Conservation (phyloP, 1,139 yeast species). For the Suhomyces yuchorum region DNA sequence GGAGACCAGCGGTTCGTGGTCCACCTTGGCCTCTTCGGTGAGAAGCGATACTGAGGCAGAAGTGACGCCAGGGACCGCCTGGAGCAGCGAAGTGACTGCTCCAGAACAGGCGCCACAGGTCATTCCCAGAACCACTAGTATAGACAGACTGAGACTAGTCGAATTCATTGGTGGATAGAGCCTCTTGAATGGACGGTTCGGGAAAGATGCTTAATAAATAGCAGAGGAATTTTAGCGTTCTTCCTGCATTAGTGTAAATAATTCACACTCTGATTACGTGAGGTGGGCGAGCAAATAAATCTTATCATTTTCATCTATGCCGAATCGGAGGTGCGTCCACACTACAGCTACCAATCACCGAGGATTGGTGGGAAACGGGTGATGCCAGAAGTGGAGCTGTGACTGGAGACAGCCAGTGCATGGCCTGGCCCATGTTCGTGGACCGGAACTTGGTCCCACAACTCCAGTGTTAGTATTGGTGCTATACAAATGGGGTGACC, state of each 20-base stretch:
- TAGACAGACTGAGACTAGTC: slow-evolving; percentile 4
- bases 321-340: slow-evolving; percentile 13
- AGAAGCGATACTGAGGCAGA: slow-evolving; percentile 36
- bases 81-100: slow-evolving; percentile 30
- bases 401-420: too few relatives aligned
- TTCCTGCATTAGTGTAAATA: not conserved
- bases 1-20: slow-evolving; percentile 19
- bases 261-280: slow-evolving; percentile 5
- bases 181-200: not conserved
- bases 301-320: slow-evolving; percentile 17
- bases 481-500: not conserved
- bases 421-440: too few relatives aligned
- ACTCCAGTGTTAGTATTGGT: not conserved
- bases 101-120: slow-evolving; percentile 44
- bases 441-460: too few relatives aligned
- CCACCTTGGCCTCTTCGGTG: slow-evolving; percentile 39
- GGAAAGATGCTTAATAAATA: not conserved
- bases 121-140: slow-evolving; percentile 33
- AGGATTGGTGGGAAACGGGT: not conserved
- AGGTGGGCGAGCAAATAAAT: slow-evolving; percentile 7
- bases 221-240: not conserved
- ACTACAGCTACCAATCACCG: not conserved
- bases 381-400: not conserved
- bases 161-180: not conserved
- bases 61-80: slow-evolving; percentile 25